Percentiles rank a stretch among this genome's conserved stretches.
These are phyloP conservation scores for Suillus americanus DNA, from an alignment of 768 basidiomycete genomes.

Conservation along the genomic window DNA sequence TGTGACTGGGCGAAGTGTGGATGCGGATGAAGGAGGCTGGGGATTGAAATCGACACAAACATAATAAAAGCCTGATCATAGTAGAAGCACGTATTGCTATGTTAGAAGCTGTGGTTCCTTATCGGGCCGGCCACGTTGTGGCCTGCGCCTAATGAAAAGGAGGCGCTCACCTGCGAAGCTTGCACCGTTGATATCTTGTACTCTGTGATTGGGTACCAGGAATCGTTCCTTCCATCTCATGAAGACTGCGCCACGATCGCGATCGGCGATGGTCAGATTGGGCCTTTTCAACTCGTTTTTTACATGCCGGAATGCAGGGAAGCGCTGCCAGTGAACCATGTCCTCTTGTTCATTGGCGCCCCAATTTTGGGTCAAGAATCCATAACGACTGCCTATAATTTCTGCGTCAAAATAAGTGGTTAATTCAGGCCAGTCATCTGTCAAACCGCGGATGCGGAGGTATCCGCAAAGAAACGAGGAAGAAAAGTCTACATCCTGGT, in stretches of 20 bases:
- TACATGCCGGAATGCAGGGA: constrained; percentile 85
- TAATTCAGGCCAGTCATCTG: constrained; percentile 92
- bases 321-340: constrained; percentile 91
- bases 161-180: constrained; percentile 81
- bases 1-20: constrained; percentile 32
- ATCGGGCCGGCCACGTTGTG: constrained; percentile 2
- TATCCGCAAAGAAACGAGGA: constrained; percentile 89
- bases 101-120: constrained; percentile 15
- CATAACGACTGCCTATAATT: constrained; percentile 88
- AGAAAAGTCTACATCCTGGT: constrained; percentile 85
- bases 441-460: constrained; percentile 88
- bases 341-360: constrained; percentile 91
- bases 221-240: constrained; percentile 98
- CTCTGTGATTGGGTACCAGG: constrained; percentile 91
- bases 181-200: constrained; percentile 92
- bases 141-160: constrained; percentile 6
- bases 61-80: constrained; percentile 80
- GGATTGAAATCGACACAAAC: constrained; percentile 93
- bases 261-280: constrained; percentile 72
- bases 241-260: constrained; percentile 81
- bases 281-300: constrained; percentile 78
- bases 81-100: constrained; percentile 9
- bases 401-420: constrained; percentile 98
- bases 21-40: constrained; percentile 38
- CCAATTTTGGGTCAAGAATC: constrained; percentile 89